phyloP scores from a whole-genome alignment of 495 filamentous ascomycete species.

The Lasiosphaeria hispida region DNA sequence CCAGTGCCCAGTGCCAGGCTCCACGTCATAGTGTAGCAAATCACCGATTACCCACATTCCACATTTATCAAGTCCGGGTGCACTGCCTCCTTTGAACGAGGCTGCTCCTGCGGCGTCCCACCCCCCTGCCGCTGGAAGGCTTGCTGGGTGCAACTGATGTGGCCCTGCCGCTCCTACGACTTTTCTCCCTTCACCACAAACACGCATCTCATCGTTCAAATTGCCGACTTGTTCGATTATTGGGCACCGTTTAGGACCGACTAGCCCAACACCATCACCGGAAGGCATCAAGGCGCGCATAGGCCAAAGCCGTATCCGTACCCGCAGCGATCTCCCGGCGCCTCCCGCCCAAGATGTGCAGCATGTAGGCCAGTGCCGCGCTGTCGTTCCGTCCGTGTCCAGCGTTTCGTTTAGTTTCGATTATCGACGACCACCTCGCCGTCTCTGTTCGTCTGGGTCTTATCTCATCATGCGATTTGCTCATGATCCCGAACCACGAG shows the following conservation, averaged over 20 bases:
- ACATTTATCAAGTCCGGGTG: constrained; percentile 4
- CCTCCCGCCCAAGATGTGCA: constrained; percentile 18
- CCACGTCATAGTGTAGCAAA: constrained; percentile 3
- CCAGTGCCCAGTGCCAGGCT: no score
- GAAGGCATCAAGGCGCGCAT: background rate
- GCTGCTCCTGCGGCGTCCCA: constrained; percentile 1
- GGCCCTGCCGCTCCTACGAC: background rate
- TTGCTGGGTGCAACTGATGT: background rate
- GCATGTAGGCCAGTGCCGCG: constrained; percentile 19
- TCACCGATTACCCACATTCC: background rate
- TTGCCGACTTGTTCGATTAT: no score
- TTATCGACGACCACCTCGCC: background rate
- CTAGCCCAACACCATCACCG: background rate
- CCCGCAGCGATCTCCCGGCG: background rate
- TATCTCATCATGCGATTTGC: background rate
- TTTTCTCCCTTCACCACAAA: no score
- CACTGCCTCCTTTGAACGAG: constrained; percentile 7
- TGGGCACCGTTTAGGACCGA: background rate
- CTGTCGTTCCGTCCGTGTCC: constrained; percentile 2
- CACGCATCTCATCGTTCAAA: no score
- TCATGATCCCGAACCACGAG: background rate
- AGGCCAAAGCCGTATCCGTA: no score
- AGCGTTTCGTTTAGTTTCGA: background rate
- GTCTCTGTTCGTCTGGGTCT: background rate
- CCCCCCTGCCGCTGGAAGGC: background rate